Conservation (phyloP, 2,329 filamentous ascomycete species). For the Alternaria angustiovoidea region DNA sequence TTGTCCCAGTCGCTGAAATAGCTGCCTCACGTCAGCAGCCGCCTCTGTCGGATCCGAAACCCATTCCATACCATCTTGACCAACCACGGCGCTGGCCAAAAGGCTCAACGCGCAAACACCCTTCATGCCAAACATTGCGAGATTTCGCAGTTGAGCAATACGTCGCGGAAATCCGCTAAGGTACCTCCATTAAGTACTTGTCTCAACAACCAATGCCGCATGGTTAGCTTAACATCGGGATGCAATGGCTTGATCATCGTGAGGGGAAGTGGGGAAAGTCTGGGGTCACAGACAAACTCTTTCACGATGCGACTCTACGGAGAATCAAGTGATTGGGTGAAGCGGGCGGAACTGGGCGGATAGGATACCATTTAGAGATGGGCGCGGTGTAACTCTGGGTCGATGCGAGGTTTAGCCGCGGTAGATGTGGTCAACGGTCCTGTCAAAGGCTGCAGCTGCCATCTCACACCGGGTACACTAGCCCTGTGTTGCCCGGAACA, state of each 20-base stretch:
- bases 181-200: slow-evolving; percentile 18
- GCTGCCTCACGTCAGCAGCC: slow-evolving; percentile 47
- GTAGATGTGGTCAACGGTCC: slow-evolving; percentile 2
- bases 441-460: neutral
- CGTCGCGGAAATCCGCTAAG: slow-evolving; percentile 6
- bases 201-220: slow-evolving; percentile 5
- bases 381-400: neutral
- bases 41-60: neutral
- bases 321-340: slow-evolving; percentile 19
- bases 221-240: slow-evolving; percentile 9
- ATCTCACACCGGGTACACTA: neutral
- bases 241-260: slow-evolving; percentile 9
- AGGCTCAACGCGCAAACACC: slow-evolving; percentile 20
- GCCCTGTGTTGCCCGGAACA: neutral
- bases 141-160: neutral
- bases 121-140: slow-evolving; percentile 15
- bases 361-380: neutral
- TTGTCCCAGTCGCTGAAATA: slow-evolving; percentile 62
- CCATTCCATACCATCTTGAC: slow-evolving; percentile 26
- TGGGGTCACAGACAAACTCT: slow-evolving; percentile 16
- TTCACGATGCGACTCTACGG: slow-evolving; percentile 10
- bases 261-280: slow-evolving; percentile 29
- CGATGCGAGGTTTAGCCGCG: slow-evolving; percentile 5
- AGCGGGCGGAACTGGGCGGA: neutral
- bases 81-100: slow-evolving; percentile 21